Base-by-base conservation (phyloP, 2,329 filamentous ascomycete genomes). In the Botryosphaeria agaves region DNA sequence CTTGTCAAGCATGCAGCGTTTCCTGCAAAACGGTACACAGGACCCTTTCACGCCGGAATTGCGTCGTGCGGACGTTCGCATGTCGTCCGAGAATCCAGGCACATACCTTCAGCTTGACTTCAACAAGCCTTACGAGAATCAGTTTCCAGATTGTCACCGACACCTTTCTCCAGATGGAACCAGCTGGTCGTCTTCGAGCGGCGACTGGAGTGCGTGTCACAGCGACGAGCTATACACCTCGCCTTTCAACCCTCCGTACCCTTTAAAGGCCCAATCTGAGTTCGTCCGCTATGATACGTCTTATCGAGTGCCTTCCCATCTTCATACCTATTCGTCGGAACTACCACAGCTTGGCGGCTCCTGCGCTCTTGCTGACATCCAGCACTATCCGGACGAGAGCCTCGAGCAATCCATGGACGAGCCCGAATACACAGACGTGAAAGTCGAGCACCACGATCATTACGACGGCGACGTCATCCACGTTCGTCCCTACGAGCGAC, bases 1-100 rank as follows among this genome's bases (percentile, higher is more conserved):
- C 7, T 37, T 36, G 30, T 38, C 47, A 23, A 45, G 34, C 31
- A 41, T 53, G 44, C 45, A 52, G 29, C 50, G 51, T 15, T 54
- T 47, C 32, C 41, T 54, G 33, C 32, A 37, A 23, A 36, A 34
- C n/a, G 25, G 26, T n/a, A 49, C 52, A 21, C 34, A 37, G 12
- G 41, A 41, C 18, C 46, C 48, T 5, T 41, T 49, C 14, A 31
- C 41, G 14, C 29, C 34, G 3, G 42, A 42, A 6, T 33, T 49
- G n/a, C 41, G 51, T 14, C 41, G 48, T 25, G 43, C 44, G 16
- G 47, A 48, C 14, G 2, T 7, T 5, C 11, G 12, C 5, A 27
- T 8, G 9, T 14, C 8, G 6, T 17, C 11, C 16, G 5, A 19
- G 5, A 20, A 18, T 19, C 15, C 36, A 44, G 16, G 28, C n/a